phyloP scores from a whole-genome alignment of 768 basidiomycete species.

The Suillus bovinus region DNA sequence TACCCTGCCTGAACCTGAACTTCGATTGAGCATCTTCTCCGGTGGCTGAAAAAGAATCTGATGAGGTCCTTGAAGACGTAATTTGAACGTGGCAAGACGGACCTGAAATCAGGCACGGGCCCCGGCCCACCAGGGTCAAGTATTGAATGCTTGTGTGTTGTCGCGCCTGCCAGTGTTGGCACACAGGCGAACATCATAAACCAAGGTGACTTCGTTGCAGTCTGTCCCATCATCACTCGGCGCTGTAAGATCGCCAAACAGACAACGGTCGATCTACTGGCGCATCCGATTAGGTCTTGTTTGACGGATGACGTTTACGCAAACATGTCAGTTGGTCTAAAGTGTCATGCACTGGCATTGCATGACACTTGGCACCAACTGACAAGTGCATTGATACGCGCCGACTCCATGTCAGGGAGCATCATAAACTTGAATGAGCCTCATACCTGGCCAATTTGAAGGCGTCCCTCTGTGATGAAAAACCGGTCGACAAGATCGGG shows the following conservation, averaged over 20 bases:
- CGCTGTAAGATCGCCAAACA: neutral
- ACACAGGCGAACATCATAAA: neutral
- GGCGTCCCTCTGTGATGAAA: neutral
- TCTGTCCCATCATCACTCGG: slow-evolving; percentile 11
- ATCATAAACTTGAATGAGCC: neutral
- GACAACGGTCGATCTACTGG: neutral
- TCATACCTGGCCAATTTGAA: neutral
- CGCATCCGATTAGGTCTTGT: neutral
- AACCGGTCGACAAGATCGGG: neutral
- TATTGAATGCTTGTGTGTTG: slow-evolving; percentile 28
- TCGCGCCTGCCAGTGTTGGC: slow-evolving; percentile 26
- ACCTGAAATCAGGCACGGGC: slow-evolving; percentile 28
- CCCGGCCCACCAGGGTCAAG: slow-evolving; percentile 20
- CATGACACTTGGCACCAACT: neutral
- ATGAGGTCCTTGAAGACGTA: neutral
- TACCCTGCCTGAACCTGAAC: slow-evolving; percentile 24
- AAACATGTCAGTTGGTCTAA: neutral
- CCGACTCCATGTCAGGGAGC: neutral
- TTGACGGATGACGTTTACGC: neutral
- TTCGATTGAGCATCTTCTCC: slow-evolving; percentile 20
- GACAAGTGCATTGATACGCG: neutral
- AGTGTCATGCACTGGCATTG: neutral
- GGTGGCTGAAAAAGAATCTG: slow-evolving; percentile 20
- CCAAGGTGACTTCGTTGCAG: slow-evolving; percentile 16
- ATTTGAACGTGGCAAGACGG: neutral